Percentiles rank a stretch among this genome's conserved stretches.
Evolutionary conservation across 805 yeast species (phyloP).

Genomic region (Lipomyces starkeyi): DNA sequence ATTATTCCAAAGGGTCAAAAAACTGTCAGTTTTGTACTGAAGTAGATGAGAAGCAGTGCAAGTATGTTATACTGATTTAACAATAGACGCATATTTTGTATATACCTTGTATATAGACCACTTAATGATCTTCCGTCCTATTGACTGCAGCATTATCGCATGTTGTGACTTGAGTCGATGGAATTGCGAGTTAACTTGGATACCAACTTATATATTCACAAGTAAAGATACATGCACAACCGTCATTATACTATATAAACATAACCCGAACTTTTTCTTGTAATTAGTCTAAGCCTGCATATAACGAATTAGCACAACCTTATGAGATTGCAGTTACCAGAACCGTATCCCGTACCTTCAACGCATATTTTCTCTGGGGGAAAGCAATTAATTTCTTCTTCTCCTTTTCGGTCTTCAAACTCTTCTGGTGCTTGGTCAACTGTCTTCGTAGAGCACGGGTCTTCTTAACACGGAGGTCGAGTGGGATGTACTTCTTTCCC

Average conservation of each 20-base stretch:
- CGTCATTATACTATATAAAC: conserved; percentile 26
- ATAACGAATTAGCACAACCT: background rate
- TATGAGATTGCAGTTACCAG: no score
- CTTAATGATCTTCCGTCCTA: background rate
- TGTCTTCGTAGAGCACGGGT: conserved; percentile 99
- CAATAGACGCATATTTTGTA: background rate
- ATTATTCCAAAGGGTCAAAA: conserved; percentile 49
- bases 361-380: conserved; percentile 98
- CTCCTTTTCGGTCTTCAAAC: conserved; percentile 82
- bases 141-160: no score
- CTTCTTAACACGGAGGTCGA: conserved; percentile 99
- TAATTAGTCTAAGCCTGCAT: conserved; percentile 23
- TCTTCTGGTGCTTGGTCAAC: conserved; percentile 85
- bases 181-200: background rate
- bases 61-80: background rate
- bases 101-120: background rate
- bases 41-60: background rate
- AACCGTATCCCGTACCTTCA: conserved; percentile 61
- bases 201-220: conserved; percentile 29
- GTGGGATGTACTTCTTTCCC: conserved; percentile 85
- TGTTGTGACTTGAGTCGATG: no score
- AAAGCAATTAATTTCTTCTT: conserved; percentile 90
- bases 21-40: conserved; percentile 37
- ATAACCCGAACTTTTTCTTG: conserved; percentile 20
- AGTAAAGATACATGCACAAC: conserved; percentile 31